Conservation (phyloP, 2,329 filamentous ascomycete species). For the Diplocarpon rosae region DNA sequence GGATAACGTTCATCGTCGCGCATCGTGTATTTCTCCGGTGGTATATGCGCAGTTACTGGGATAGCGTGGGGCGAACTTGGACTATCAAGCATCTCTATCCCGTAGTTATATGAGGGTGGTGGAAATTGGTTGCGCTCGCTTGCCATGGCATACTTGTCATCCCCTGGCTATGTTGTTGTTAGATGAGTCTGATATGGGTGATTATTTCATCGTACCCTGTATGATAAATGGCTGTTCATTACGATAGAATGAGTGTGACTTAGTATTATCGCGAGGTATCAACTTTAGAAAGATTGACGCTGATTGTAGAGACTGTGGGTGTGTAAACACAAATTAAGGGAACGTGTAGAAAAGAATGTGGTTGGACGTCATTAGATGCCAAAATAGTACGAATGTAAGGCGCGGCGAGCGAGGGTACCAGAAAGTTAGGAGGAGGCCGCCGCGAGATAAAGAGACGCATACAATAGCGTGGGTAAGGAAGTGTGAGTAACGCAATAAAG, state of each 20-base stretch:
- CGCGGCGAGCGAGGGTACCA: no score
- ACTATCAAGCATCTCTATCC: background rate
- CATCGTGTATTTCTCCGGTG: slow-evolving; percentile 4
- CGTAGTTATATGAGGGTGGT: slow-evolving; percentile 2
- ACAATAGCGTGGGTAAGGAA: no score
- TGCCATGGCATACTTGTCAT: slow-evolving; percentile 1
- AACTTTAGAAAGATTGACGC: no score
- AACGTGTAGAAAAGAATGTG: no score
- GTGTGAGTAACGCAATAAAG: no score
- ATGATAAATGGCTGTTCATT: background rate
- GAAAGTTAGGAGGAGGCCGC: no score
- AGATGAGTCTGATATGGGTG: background rate
- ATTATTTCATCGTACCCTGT: background rate
- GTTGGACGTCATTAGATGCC: no score
- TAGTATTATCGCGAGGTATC: no score
- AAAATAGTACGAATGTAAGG: no score
- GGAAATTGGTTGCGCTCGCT: background rate
- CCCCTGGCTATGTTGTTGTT: background rate
- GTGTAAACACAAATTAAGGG: no score
- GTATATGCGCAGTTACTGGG: background rate
- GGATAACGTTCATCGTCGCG: slow-evolving; percentile 8
- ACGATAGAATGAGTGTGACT: background rate
- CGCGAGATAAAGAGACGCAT: no score
- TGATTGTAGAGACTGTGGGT: no score
- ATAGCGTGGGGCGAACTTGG: background rate